A percentile compares a stretch with the other conserved stretches of the same genome.
These are phyloP conservation scores for Lindgomyces ingoldianus DNA, from an alignment of 495 filamentous ascomycete genomes.

Conservation along the genomic window DNA sequence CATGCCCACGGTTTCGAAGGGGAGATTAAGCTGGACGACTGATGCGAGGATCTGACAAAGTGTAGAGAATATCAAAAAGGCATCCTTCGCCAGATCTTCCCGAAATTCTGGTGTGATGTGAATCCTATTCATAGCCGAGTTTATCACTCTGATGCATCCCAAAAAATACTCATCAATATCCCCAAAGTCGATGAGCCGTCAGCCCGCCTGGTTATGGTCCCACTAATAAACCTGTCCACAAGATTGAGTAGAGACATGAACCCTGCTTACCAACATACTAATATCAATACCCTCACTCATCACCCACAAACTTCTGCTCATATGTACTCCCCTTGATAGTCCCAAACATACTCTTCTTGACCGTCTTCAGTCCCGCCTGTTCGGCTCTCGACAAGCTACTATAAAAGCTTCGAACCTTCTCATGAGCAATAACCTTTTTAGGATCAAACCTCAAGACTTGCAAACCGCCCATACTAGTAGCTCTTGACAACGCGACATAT, in stretches of 20 bases:
- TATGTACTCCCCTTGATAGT: constrained; percentile 7
- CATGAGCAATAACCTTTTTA: constrained; percentile 90
- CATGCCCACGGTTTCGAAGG: constrained; percentile 63
- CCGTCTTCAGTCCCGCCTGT: constrained; percentile 13
- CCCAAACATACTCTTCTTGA: constrained; percentile 19
- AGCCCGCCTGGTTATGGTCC: too few species aligned
- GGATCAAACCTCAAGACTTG: constrained; percentile 89
- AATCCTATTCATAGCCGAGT: neutral
- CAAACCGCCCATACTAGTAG: constrained; percentile 81
- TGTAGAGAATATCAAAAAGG: neutral
- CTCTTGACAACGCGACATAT: constrained; percentile 81
- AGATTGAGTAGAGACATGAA: too few species aligned
- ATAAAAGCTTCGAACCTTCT: constrained; percentile 83
- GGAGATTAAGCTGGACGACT: constrained; percentile 69
- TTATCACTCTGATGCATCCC: neutral
- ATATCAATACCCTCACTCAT: too few species aligned
- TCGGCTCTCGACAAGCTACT: constrained; percentile 65
- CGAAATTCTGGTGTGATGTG: neutral
- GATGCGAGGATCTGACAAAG: too few species aligned
- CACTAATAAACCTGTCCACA: too few species aligned
- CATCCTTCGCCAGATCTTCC: neutral
- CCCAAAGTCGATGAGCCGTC: too few species aligned
- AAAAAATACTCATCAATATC: neutral
- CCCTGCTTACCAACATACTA: too few species aligned
- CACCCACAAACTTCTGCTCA: constrained; percentile 1